Conservation (phyloP, 2,329 filamentous ascomycete species). For the Rutstroemia sp. region DNA sequence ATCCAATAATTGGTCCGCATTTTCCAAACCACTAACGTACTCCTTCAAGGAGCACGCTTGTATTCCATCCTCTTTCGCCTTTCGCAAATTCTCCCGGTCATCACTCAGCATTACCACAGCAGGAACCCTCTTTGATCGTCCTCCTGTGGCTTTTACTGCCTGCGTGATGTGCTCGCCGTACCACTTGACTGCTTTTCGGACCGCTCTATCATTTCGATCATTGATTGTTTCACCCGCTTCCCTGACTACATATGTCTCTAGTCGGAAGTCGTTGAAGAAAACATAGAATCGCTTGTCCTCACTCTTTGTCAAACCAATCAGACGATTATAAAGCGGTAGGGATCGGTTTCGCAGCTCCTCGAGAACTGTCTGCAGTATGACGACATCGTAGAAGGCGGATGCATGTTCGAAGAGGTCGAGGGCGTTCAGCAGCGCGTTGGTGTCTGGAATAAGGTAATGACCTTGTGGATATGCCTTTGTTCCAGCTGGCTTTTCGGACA, state of each 20-base stretch:
- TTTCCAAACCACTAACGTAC: conserved; percentile 78
- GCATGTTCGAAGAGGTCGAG: conserved; percentile 97
- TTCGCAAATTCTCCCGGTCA: conserved; percentile 78
- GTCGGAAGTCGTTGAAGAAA: conserved; percentile 96
- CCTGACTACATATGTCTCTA: conserved; percentile 80
- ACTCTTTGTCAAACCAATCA: conserved; percentile 85
- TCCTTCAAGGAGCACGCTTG: conserved; percentile 60
- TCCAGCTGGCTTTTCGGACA: conserved; percentile 80
- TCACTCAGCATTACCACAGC: conserved; percentile 90
- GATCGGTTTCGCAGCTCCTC: conserved; percentile 94
- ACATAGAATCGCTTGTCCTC: conserved; percentile 97
- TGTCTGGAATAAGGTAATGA: conserved; percentile 93
- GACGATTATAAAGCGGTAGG: conserved; percentile 86
- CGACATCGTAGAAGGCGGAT: conserved; percentile 90
- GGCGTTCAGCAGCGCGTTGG: conserved; percentile 87
- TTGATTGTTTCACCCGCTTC: conserved; percentile 81
- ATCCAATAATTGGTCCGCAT: conserved; percentile 78
- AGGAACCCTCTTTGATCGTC: conserved; percentile 51
- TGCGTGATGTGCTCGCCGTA: conserved; percentile 74
- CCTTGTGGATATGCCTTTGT: conserved; percentile 77
- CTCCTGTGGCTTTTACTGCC: conserved; percentile 46
- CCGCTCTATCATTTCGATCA: conserved; percentile 89
- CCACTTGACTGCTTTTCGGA: conserved; percentile 81
- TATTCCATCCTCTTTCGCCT: conserved; percentile 71
- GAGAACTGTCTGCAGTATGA: conserved; percentile 90